These are phyloP conservation scores for Metschnikowia matae DNA, from an alignment of 805 yeast genomes.

Conservation along the genomic window DNA sequence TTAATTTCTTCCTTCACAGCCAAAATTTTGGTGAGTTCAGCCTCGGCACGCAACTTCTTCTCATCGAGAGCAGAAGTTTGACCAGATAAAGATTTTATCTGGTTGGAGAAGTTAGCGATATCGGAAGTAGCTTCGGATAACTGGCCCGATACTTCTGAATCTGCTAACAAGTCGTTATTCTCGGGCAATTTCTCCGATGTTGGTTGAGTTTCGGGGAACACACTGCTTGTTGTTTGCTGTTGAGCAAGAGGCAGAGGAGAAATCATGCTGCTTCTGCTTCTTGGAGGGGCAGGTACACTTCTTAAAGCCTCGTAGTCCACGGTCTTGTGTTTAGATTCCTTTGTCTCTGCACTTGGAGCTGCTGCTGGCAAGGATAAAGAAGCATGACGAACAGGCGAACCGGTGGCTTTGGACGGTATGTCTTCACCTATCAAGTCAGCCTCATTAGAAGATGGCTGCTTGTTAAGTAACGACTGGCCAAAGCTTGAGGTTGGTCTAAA, in stretches of 20 bases:
- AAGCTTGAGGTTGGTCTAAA: conserved; percentile 83
- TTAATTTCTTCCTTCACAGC: conserved; percentile 68
- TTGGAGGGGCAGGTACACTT: conserved; percentile 44
- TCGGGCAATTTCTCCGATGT: conserved; percentile 5
- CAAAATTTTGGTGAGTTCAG: conserved; percentile 67
- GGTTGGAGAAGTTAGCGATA: conserved; percentile 81
- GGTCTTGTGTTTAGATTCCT: conserved; percentile 9
- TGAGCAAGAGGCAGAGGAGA: conserved; percentile 6
- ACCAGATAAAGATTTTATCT: conserved; percentile 69
- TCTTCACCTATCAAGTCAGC: conserved; percentile 34
- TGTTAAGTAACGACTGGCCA: conserved; percentile 64
- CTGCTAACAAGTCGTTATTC: conserved; percentile 53
- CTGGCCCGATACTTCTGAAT: conserved; percentile 58
- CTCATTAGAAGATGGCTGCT: conserved; percentile 11
- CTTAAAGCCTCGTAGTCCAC: conserved; percentile 51
- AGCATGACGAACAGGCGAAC: conserved; percentile 8
- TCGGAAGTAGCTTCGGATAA: conserved; percentile 78
- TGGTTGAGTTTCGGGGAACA: not conserved
- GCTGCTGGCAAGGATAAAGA: conserved; percentile 21
- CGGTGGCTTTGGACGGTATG: conserved; percentile 8
- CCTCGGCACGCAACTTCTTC: conserved; percentile 70
- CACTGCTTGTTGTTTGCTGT: not conserved
- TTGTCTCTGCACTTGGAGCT: conserved; percentile 22
- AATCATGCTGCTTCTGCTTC: conserved; percentile 8
- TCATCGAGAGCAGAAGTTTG: conserved; percentile 71